These are phyloP conservation scores for Cladosporium sp. DNA, from an alignment of 2,329 filamentous ascomycete genomes.

Conservation along the genomic window DNA sequence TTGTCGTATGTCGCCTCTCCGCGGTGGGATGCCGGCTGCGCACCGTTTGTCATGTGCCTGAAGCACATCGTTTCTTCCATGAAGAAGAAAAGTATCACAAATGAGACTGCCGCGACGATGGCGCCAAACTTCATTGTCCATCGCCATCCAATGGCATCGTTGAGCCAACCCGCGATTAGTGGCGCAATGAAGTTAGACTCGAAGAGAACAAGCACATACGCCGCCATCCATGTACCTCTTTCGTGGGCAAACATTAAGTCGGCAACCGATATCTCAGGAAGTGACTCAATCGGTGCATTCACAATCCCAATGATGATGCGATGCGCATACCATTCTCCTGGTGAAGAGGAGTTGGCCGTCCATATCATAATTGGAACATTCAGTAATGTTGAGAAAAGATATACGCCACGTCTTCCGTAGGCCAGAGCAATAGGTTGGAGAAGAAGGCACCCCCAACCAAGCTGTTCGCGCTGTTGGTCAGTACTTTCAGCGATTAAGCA, in stretches of 20 bases:
- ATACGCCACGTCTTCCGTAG: conserved; percentile 52
- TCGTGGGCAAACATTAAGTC: conserved; percentile 35
- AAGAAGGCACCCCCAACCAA: conserved; percentile 49
- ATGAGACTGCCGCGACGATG: conserved; percentile 52
- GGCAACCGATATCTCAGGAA: conserved; percentile 40
- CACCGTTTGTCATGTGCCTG: conserved; percentile 28
- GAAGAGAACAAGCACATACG: conserved; percentile 31
- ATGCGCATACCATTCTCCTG: conserved; percentile 50
- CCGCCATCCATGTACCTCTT: conserved; percentile 31
- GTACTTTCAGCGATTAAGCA: background rate
- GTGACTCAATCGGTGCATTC: conserved; percentile 50
- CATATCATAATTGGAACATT: conserved; percentile 46
- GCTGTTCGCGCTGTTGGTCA: conserved; percentile 17
- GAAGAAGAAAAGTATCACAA: conserved; percentile 58
- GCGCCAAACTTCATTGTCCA: conserved; percentile 55
- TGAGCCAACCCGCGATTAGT: conserved; percentile 53
- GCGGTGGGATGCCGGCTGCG: background rate
- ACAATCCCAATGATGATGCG: conserved; percentile 51
- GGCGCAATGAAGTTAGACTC: conserved; percentile 37
- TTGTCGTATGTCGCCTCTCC: conserved; percentile 10
- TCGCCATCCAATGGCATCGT: conserved; percentile 50
- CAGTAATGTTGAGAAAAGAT: conserved; percentile 45
- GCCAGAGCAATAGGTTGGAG: conserved; percentile 56
- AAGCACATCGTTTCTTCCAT: conserved; percentile 61
- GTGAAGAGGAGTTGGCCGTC: conserved; percentile 46